Percentiles rank a stretch among this genome's conserved stretches.
phyloP scores from a whole-genome alignment of 2,329 filamentous ascomycete genomes.

The Ophiocordyceps camponoti-floridani region DNA sequence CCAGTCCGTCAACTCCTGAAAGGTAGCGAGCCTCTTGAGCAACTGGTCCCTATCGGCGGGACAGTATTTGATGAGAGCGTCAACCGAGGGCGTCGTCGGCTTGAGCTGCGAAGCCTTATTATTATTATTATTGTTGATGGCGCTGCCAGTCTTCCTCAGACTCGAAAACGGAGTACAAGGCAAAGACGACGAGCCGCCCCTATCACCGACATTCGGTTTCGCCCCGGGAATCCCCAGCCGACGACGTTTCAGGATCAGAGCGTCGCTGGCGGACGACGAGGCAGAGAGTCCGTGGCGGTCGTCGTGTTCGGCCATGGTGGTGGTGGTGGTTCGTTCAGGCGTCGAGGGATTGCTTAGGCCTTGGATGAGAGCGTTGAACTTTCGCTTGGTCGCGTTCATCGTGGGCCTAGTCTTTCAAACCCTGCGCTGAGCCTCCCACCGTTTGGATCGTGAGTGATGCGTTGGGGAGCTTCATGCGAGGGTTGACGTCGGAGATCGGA shows the following conservation, averaged over 20 bases:
- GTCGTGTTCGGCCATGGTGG: conserved; percentile 7
- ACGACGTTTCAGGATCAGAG: conserved; percentile 33
- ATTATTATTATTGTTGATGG: too few species aligned
- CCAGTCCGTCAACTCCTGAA: conserved; percentile 83
- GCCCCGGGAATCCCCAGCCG: conserved; percentile 29
- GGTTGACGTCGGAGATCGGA: not conserved
- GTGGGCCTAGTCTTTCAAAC: too few species aligned
- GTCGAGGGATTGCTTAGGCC: conserved; percentile 32
- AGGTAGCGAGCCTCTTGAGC: conserved; percentile 64
- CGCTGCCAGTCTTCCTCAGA: conserved; percentile 3
- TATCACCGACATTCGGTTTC: conserved; percentile 18
- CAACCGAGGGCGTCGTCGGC: not conserved
- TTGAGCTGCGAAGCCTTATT: too few species aligned
- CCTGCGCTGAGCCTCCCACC: too few species aligned
- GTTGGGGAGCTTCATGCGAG: not conserved
- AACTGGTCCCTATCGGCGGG: conserved; percentile 76
- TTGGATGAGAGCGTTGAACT: conserved; percentile 62
- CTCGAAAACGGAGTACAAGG: conserved; percentile 7
- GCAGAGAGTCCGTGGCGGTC: conserved; percentile 3
- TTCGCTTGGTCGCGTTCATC: conserved; percentile 68
- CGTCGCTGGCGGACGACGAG: conserved; percentile 13
- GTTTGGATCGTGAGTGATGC: too few species aligned
- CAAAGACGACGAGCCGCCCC: conserved; percentile 5
- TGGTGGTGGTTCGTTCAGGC: conserved; percentile 2
- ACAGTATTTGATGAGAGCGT: conserved; percentile 49